Base-by-base conservation (phyloP, 75 land plant genomes). In the Picea glauca region DNA sequence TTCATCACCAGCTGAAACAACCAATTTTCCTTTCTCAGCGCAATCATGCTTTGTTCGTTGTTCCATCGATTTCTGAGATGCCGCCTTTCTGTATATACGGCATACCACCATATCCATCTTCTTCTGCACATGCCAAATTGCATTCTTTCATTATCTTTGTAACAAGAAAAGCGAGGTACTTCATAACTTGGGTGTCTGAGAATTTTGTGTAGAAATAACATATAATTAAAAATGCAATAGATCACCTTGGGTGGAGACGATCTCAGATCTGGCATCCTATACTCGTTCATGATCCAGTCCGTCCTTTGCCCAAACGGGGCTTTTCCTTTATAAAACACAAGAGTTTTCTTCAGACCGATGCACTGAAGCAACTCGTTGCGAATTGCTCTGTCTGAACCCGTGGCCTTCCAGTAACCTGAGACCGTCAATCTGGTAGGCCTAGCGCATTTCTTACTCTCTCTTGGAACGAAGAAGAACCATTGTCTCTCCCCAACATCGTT, bases 321-420 rank as follows among this genome's bases (percentile, higher is more conserved):
- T 65, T 81, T 78, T 30, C 94, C 94, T 21, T 74, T 38, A 78
- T 92, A 92, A 81, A 86, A 92, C 5, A 90, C 94, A 90, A 92
- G 86, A 13, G 92, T 90, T 68, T 79, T 86, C 80, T 85, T 90
- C 18, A 75, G 23, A 3, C 92, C 94, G 21, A 92, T 84, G 14
- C 57, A 18, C 40, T 81, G 74, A 35, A 66, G 79, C 13, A 72
- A 50, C 17, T 56, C 62, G 1, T 81, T 78, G 60, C 78, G 86
- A 9, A 92, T 86, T 26, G 65, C 26, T 15, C 84, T 77, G 0
- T 92, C 93, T 30, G 89, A 85, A 6, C 94, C 94, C 1, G 92
- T 92, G 40, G 94, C 92, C 74, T 92, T 92, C 94, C 94, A 92
- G 72, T 88, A 92, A 0, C 94, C 94, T 1, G 86, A 76, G 3